Conservation (phyloP, 768 basidiomycete genomes). For the Termitomyces sp. region DNA sequence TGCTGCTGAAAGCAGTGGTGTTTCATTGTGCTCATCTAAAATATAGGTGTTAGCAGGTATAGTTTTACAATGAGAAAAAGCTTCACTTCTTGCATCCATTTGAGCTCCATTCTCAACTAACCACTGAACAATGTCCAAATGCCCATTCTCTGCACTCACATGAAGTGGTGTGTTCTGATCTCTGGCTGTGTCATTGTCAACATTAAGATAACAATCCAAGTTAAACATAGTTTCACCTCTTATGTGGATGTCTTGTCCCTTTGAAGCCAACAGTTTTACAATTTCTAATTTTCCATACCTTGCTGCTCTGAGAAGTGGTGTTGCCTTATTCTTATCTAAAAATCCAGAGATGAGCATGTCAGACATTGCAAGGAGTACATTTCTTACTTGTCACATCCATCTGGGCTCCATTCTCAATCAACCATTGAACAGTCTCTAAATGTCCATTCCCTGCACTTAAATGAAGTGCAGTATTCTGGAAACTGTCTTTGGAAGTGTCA, state of each 20-base stretch:
- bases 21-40: neutral
- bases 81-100: neutral
- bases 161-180: neutral
- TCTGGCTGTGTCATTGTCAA: neutral
- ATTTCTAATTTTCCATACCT: neutral
- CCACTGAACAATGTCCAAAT: neutral
- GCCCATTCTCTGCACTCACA: neutral
- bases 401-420: neutral
- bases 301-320: neutral
- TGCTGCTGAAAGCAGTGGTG: neutral
- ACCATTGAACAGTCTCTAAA: neutral
- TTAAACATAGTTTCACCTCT: neutral
- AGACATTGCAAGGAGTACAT: neutral
- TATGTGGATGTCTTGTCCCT: neutral
- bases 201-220: too few relatives aligned
- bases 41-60: neutral
- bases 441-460: neutral
- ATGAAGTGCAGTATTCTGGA: neutral
- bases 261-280: neutral
- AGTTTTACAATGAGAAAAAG: neutral
- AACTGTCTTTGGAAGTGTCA: neutral
- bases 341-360: neutral
- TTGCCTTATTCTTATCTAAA: neutral
- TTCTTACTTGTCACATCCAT: neutral
- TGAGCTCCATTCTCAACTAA: neutral